A percentile compares a stretch with the other conserved stretches of the same genome.
These are phyloP conservation scores for Citrus cavaleriei DNA, from an alignment of 345 rosid species.

Conservation along the genomic window DNA sequence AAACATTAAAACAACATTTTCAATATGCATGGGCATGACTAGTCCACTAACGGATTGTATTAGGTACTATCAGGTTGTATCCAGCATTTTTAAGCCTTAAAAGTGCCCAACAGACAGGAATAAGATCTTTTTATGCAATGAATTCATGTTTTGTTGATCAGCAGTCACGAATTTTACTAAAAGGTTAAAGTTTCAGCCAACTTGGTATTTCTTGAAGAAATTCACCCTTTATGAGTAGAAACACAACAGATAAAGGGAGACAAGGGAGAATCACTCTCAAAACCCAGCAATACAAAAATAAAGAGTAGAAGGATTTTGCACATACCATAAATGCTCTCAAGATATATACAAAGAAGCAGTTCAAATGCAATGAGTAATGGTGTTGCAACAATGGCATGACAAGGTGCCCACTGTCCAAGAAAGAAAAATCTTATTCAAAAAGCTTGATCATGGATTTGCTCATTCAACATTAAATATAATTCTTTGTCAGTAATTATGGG, in stretches of 20 bases:
- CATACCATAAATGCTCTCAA: conserved; percentile 76
- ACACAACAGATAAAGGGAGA: neutral
- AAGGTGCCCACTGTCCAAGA: conserved; percentile 95
- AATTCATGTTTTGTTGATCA: neutral
- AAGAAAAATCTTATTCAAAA: conserved; percentile 18
- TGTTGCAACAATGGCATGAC: conserved; percentile 90
- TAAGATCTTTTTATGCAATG: neutral
- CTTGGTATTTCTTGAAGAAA: neutral
- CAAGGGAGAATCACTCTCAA: neutral
- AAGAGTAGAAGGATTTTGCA: conserved; percentile 1
- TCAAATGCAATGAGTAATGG: conserved; percentile 95
- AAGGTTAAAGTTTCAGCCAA: neutral
- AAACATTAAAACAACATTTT: neutral
- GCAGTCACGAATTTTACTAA: neutral
- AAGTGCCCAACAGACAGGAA: neutral
- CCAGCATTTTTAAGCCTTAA: neutral
- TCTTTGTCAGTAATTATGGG: neutral
- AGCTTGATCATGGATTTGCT: conserved; percentile 10
- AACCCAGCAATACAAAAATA: conserved; percentile 2
- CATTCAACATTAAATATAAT: neutral
- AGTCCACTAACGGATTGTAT: neutral
- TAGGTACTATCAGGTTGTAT: neutral
- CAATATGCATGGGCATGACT: neutral
- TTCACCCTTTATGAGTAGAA: neutral
- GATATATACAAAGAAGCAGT: conserved; percentile 90